phyloP scores from a whole-genome alignment of 1,284 basidiomycete genomes.

The Phenoliferia sp. region DNA sequence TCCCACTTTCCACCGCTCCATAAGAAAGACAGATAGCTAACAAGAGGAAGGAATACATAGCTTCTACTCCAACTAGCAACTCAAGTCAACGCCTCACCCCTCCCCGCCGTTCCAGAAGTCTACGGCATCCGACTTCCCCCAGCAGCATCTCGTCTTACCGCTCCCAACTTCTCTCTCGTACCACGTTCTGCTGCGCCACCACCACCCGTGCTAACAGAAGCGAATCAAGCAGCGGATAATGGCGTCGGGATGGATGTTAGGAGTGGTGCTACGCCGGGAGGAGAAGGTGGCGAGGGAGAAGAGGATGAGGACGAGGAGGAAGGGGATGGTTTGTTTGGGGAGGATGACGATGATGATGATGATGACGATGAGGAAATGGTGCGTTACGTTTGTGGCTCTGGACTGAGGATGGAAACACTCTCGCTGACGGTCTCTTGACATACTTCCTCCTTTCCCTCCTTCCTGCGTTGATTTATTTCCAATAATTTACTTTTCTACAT shows the following conservation, averaged over 20 bases:
- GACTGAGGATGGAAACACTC: too few species aligned
- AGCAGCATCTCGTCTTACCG: slow-evolving; percentile 72
- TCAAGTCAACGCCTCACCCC: slow-evolving; percentile 80
- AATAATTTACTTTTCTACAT: too few species aligned
- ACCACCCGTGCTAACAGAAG: background rate
- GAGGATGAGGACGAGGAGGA: background rate
- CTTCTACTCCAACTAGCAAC: slow-evolving; percentile 83
- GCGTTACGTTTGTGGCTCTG: too few species aligned
- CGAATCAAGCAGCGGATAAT: background rate
- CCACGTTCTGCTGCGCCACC: slow-evolving; percentile 46
- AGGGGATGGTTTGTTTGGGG: slow-evolving; percentile 22
- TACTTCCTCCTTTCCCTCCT: too few species aligned
- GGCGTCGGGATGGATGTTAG: background rate
- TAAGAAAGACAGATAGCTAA: too few species aligned
- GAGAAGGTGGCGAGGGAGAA: background rate
- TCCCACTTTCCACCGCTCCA: background rate
- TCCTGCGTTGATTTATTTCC: too few species aligned
- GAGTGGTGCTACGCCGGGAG: background rate
- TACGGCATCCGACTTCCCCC: slow-evolving; percentile 89
- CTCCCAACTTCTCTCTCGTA: slow-evolving; percentile 87
- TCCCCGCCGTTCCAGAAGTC: slow-evolving; percentile 89
- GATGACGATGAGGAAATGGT: slow-evolving; percentile 30
- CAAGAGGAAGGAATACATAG: too few species aligned
- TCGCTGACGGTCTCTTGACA: too few species aligned
- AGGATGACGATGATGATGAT: slow-evolving; percentile 22